A percentile compares a stretch with the other conserved stretches of the same genome.
phyloP scores from a whole-genome alignment of 75 land plant genomes.

The Isoetes taiwanensis region DNA sequence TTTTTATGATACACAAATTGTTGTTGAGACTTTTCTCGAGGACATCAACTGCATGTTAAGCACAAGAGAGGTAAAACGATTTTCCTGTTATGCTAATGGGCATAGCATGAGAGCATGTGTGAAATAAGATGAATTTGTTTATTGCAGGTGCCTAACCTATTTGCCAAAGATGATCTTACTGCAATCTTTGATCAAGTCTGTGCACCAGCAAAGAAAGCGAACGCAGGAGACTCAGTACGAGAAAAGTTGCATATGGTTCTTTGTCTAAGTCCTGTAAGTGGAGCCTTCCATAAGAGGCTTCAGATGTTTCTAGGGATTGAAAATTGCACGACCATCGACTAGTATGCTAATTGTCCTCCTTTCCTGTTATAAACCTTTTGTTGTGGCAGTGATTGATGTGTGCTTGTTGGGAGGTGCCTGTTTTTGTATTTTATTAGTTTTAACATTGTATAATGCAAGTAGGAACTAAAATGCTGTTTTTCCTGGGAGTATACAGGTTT shows the following conservation, averaged over 20 bases:
- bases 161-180: slow-evolving; percentile 19
- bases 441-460: neutral
- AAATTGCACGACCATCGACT: slow-evolving; percentile 26
- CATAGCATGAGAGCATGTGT: too few relatives aligned
- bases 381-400: neutral
- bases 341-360: slow-evolving; percentile 6
- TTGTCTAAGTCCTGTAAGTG: slow-evolving; percentile 23
- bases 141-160: slow-evolving; percentile 24
- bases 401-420: neutral
- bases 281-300: slow-evolving; percentile 12
- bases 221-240: slow-evolving; percentile 18
- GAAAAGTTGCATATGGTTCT: slow-evolving; percentile 20
- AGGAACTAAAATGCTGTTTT: too few relatives aligned
- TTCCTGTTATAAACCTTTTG: neutral
- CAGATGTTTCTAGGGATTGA: slow-evolving; percentile 25
- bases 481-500: slow-evolving; percentile 15
- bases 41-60: slow-evolving; percentile 25
- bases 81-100: neutral
- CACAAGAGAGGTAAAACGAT: slow-evolving; percentile 21
- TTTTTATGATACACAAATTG: slow-evolving; percentile 28
- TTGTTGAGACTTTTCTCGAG: slow-evolving; percentile 25
- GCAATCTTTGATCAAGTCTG: slow-evolving; percentile 14
- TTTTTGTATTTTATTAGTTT: neutral
- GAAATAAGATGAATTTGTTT: too few relatives aligned
- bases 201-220: slow-evolving; percentile 18